Conservation (phyloP, 371 early-diverging fungal genomes). For the Zancudomyces culisetae region DNA sequence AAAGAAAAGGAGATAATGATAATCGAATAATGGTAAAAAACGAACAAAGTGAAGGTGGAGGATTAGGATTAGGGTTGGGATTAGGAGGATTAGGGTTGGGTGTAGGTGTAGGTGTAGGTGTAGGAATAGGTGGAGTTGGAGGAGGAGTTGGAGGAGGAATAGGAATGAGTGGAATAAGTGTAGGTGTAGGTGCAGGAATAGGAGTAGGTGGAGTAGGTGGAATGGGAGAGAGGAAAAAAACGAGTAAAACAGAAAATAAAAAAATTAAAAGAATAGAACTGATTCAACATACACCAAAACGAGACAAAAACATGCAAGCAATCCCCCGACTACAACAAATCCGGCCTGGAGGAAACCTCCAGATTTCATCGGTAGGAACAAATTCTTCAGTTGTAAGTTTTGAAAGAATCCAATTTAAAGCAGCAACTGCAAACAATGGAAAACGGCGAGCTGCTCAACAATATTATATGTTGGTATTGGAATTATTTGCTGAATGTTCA, state of each 20-base stretch:
- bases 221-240: neutral
- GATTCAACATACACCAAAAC: slow-evolving; percentile 83
- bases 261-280: slow-evolving; percentile 57
- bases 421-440: slow-evolving; percentile 85
- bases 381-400: slow-evolving; percentile 48
- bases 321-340: slow-evolving; percentile 41
- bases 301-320: slow-evolving; percentile 80
- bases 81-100: no score
- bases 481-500: slow-evolving; percentile 44
- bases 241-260: slow-evolving; percentile 24
- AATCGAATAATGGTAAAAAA: no score
- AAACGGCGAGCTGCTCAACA: slow-evolving; percentile 79
- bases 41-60: no score
- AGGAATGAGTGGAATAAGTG: neutral
- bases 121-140: neutral
- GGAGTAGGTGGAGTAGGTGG: neutral
- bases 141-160: no score
- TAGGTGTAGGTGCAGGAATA: neutral
- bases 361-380: slow-evolving; percentile 30
- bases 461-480: slow-evolving; percentile 56
- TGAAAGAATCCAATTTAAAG: slow-evolving; percentile 89
- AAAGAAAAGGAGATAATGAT: neutral
- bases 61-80: no score
- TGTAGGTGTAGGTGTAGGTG: no score
- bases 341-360: slow-evolving; percentile 36